Conservation (phyloP, 1,284 basidiomycete genomes). For the Athelia psychrophila region DNA sequence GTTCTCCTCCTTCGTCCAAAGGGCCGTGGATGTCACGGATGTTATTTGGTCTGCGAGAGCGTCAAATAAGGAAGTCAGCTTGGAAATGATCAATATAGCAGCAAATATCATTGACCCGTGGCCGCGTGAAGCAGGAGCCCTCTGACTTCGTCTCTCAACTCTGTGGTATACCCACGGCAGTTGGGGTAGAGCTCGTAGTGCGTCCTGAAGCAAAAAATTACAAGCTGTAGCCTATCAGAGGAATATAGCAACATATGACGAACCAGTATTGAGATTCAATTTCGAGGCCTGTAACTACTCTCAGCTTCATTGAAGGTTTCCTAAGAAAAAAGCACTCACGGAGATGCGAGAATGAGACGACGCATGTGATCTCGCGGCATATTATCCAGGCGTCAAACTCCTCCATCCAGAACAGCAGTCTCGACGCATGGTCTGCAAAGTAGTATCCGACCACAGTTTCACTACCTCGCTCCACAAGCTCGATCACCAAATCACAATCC, state of each 20-base stretch:
- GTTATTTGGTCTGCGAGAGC: background rate
- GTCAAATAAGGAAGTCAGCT: too few relatives aligned
- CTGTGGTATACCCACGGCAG: background rate
- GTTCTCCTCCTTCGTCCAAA: background rate
- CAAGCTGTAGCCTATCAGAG: background rate
- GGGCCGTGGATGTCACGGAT: background rate
- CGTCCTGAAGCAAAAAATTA: background rate
- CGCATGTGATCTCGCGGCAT: background rate
- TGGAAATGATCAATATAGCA: too few relatives aligned
- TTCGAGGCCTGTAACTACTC: background rate
- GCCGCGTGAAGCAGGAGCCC: background rate
- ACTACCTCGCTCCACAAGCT: background rate
- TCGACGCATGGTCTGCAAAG: background rate
- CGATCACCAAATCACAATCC: background rate
- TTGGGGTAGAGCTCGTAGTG: background rate
- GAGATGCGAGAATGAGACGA: background rate
- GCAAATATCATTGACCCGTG: too few relatives aligned
- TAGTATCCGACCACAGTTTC: background rate
- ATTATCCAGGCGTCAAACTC: background rate
- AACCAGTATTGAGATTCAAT: background rate
- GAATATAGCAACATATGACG: background rate
- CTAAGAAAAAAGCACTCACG: background rate
- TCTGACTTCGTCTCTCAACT: background rate
- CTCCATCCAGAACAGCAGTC: conserved; percentile 2
- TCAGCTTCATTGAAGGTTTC: background rate